Evolutionary conservation across 2,329 filamentous ascomycete genomes (phyloP).

Genomic region (Penicillium aurantiogriseum): DNA sequence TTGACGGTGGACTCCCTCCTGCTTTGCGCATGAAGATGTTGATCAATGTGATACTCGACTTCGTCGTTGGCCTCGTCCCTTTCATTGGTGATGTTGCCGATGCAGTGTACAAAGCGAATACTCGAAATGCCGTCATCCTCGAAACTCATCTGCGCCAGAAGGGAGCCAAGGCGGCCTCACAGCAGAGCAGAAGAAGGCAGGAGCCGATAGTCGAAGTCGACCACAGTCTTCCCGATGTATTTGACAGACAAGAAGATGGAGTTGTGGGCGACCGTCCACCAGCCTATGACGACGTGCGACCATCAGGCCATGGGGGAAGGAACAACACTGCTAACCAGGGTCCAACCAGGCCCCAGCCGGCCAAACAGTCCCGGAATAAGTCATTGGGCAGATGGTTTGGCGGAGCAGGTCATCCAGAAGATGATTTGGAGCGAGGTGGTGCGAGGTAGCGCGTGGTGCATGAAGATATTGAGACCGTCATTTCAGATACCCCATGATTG

Average conservation of each 20-base stretch:
- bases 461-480: not conserved
- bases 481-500: conserved; percentile 13
- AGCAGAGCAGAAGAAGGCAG: conserved; percentile 24
- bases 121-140: conserved; percentile 46
- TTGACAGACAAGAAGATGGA: conserved; percentile 35
- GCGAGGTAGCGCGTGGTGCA: conserved; percentile 9
- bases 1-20: conserved; percentile 69
- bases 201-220: conserved; percentile 28
- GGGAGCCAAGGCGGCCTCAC: conserved; percentile 34
- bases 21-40: conserved; percentile 69
- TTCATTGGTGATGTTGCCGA: conserved; percentile 51
- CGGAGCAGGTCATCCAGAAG: conserved; percentile 25
- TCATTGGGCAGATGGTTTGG: conserved; percentile 32
- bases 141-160: conserved; percentile 46
- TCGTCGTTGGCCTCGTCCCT: conserved; percentile 51
- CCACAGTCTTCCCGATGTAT: conserved; percentile 41
- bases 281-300: conserved; percentile 19
- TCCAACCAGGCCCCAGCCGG: conserved; percentile 24
- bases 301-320: conserved; percentile 15
- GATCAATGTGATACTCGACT: conserved; percentile 64
- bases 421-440: conserved; percentile 31
- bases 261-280: conserved; percentile 26
- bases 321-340: conserved; percentile 2
- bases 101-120: conserved; percentile 50
- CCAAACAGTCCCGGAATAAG: conserved; percentile 23